Evolutionary conservation across 306 rosid genomes (phyloP), one percentile per base, ranked within the genome.

Genomic region (Senna siamea): DNA sequence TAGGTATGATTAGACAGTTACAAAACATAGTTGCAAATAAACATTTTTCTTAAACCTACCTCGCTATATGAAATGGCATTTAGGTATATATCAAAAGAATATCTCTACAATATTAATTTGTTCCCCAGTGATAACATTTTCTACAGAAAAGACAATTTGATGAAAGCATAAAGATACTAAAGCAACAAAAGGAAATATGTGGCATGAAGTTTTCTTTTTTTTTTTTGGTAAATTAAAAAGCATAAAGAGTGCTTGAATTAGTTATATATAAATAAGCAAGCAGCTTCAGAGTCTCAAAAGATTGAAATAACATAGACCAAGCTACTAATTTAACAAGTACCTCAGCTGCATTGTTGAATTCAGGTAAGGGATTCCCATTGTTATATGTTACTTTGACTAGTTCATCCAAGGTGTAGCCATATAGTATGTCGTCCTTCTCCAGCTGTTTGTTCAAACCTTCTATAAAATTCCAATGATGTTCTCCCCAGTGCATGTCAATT

Each of bases 341-440:
- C 96, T 92, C 97, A 44, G 96, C 90, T 51, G 96, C 95, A 68
- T 94, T 94, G 87, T 94, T 88, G 85, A 89, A 94, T 85, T 92
- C 97, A 13, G 89, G 88, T 15, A 79, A 83, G 58, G 98, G 98
- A 65, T 92, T 94, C 60, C 98, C 98, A 61, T 85, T 91, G 77
- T 92, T 94, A 79, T 91, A 94, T 20, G 97, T 88, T 76, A 84
- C 87, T 85, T 94, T 94, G 77, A 94, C 88, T 70, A 94, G 93
- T 78, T 91, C 97, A 82, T 94, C 93, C 74, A 94, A 57, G 37
- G 97, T 89, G 84, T 76, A 80, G 72, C 97, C 97, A 83, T 89
- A 94, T 32, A 94, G 79, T 76, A 80, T 63, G 57, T 91, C 92
- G 67, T 83, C 93, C 85, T 89, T 92, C 86, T 73, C 87, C 73